Evolutionary conservation across 2,329 filamentous ascomycete species (phyloP), one percentile per base, ranked within the genome.

Genomic region (Arthrinium puccinioides): DNA sequence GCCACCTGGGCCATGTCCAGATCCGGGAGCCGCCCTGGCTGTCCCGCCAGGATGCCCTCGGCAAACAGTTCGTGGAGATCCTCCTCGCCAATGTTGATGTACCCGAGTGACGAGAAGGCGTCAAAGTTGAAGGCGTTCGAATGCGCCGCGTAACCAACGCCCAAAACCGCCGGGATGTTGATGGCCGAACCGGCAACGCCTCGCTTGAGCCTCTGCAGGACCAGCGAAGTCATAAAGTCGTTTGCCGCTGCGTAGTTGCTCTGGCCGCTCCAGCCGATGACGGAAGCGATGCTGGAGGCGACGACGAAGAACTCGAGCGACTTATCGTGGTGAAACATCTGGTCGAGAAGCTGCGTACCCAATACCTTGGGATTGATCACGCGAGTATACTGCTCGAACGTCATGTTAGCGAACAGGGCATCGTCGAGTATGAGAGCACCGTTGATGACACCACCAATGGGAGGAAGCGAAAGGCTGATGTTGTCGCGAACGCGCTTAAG

Each of bases 331-430:
- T 25, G 34, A 19, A 64, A 56, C 0, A 57, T 20, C 6, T 54
- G 47, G 32, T 61, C 49, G 5, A 64, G 43, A 30, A 54, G 44
- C 23, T 43, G 46, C 2, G 45, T 53, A 6, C 59, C 59, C 9
- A 51, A 38, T 1, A 64, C 54, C 42, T 64, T 64, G 21, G 60
- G 61, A n/a, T 25, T 25, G 13, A 13, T 25, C 8, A 25, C 23
- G 23, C 23, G 23, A 8, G 23, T 25, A 13, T 25, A 25, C 23
- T 25, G 23, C 8, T 13, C 23, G 23, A 25, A 25, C 8, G 23
- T 25, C 23, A 25, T 25, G 23, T 25, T 25, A 25, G 23, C 8
- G 13, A 25, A 13, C 8, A 25, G 23, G 13, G 23, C 8, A 13
- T 25, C 23, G 23, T 25, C 23, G 23, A 25, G 23, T 8, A 25